These are phyloP conservation scores for Russula brevipes DNA, from an alignment of 768 basidiomycete genomes.

Conservation along the genomic window DNA sequence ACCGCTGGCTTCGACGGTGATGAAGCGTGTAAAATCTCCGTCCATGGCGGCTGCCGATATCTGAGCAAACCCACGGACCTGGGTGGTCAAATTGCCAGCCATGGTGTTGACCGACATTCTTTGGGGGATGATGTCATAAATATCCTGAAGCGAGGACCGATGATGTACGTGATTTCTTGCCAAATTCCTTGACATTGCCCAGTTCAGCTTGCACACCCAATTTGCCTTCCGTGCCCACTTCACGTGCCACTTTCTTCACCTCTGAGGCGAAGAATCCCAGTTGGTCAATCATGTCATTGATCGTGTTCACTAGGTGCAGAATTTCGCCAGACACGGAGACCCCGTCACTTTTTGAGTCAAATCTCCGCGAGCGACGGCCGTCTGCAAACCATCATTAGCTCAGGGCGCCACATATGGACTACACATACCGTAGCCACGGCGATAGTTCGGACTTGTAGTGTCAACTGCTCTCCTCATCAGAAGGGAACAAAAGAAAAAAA, in stretches of 20 bases:
- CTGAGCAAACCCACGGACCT: slow-evolving; percentile 98
- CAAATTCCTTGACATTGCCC: slow-evolving; percentile 97
- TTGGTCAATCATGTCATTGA: slow-evolving; percentile 82
- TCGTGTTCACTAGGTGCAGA: slow-evolving; percentile 92
- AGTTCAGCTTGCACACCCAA: slow-evolving; percentile 97
- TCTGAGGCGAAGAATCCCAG: slow-evolving; percentile 67
- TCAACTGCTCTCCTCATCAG: slow-evolving; percentile 48
- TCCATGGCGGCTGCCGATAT: slow-evolving; percentile 98
- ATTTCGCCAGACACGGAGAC: slow-evolving; percentile 95
- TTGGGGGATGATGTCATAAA: slow-evolving; percentile 25
- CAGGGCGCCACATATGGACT: background rate
- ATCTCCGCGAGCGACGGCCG: slow-evolving; percentile 91
- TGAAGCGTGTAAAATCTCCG: slow-evolving; percentile 97
- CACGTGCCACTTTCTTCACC: slow-evolving; percentile 92
- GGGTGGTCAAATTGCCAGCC: slow-evolving; percentile 94
- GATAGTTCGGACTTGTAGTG: slow-evolving; percentile 89
- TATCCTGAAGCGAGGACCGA: background rate
- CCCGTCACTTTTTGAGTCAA: slow-evolving; percentile 87
- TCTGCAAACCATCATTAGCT: slow-evolving; percentile 37
- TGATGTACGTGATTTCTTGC: slow-evolving; percentile 88
- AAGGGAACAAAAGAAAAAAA: slow-evolving; percentile 3
- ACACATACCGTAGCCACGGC: slow-evolving; percentile 79
- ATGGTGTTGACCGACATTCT: slow-evolving; percentile 97
- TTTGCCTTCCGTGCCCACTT: slow-evolving; percentile 99
- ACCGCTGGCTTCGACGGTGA: slow-evolving; percentile 96